A percentile compares a stretch with the other conserved stretches of the same genome.
Evolutionary conservation across 2,329 filamentous ascomycete genomes (phyloP).

Genomic region (Trichoderma koningiopsis): DNA sequence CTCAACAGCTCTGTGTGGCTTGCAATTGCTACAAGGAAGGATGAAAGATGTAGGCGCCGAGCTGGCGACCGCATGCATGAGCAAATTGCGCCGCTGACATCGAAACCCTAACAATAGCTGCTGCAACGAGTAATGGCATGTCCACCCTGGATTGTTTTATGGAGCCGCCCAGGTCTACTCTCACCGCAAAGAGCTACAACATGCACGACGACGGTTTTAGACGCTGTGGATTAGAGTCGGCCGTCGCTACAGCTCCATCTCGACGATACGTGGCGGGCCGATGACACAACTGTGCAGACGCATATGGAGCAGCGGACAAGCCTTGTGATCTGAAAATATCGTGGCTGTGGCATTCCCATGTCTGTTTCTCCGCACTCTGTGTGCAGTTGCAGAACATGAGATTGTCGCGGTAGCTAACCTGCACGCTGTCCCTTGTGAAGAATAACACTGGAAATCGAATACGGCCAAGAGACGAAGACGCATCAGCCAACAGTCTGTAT

Average conservation of each 20-base stretch:
- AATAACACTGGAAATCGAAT: background rate
- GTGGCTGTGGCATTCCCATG: background rate
- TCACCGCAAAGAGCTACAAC: slow-evolving; percentile 19
- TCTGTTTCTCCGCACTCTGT: slow-evolving; percentile 4
- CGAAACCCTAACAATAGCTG: background rate
- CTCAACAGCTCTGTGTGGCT: background rate
- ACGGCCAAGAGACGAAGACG: background rate
- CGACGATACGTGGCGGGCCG: slow-evolving; percentile 21
- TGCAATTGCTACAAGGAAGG: background rate
- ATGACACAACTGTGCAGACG: slow-evolving; percentile 18
- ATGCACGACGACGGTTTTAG: slow-evolving; percentile 16
- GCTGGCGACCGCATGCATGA: background rate
- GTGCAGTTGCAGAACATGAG: background rate
- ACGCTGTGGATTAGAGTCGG: slow-evolving; percentile 3
- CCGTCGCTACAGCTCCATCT: slow-evolving; percentile 14
- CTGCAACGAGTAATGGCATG: background rate
- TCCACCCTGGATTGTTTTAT: slow-evolving; percentile 9
- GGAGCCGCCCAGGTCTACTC: slow-evolving; percentile 10
- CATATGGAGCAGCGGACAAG: slow-evolving; percentile 14
- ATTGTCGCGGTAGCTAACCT: background rate
- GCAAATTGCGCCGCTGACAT: background rate
- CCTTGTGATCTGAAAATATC: slow-evolving; percentile 4
- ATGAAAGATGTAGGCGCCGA: background rate
- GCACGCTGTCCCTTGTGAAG: background rate
- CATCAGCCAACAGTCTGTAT: background rate